These are phyloP conservation scores for Aureobasidium sp. DNA, from an alignment of 2,329 filamentous ascomycete genomes.

Conservation along the genomic window DNA sequence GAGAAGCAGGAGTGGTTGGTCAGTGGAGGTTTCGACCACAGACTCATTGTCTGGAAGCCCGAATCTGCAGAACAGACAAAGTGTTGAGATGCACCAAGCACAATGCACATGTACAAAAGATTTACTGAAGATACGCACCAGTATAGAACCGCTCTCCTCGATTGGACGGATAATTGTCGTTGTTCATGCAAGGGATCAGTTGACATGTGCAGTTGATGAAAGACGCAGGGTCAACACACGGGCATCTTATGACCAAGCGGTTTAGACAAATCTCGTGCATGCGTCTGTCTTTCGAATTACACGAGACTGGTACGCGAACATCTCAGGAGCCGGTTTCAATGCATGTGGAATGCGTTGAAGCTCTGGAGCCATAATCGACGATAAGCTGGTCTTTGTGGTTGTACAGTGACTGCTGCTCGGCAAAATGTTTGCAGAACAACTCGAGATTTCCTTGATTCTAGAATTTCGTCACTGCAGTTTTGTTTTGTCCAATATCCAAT, in stretches of 20 bases:
- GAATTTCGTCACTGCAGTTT: too few relatives aligned
- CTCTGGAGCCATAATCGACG: too few relatives aligned
- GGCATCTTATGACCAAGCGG: background rate
- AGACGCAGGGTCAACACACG: background rate
- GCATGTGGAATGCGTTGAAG: too few relatives aligned
- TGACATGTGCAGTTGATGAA: background rate
- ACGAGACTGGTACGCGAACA: background rate
- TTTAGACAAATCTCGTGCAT: background rate
- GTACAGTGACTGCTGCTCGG: too few relatives aligned
- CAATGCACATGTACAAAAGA: background rate
- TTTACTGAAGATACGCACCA: background rate
- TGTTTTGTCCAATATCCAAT: too few relatives aligned
- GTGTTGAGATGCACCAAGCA: background rate
- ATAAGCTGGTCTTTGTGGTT: too few relatives aligned
- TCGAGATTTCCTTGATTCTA: too few relatives aligned
- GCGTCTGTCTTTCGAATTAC: background rate
- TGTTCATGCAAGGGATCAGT: background rate
- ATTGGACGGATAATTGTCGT: background rate
- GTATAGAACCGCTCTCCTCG: background rate
- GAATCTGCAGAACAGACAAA: background rate
- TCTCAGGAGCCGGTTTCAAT: background rate
- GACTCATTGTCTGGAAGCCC: constrained; percentile 47
- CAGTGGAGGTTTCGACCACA: constrained; percentile 57
- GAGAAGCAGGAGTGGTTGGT: constrained; percentile 45
- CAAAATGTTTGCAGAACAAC: too few relatives aligned